Evolutionary conservation across 345 rosid species (phyloP).

Genomic region (Linum tenue): DNA sequence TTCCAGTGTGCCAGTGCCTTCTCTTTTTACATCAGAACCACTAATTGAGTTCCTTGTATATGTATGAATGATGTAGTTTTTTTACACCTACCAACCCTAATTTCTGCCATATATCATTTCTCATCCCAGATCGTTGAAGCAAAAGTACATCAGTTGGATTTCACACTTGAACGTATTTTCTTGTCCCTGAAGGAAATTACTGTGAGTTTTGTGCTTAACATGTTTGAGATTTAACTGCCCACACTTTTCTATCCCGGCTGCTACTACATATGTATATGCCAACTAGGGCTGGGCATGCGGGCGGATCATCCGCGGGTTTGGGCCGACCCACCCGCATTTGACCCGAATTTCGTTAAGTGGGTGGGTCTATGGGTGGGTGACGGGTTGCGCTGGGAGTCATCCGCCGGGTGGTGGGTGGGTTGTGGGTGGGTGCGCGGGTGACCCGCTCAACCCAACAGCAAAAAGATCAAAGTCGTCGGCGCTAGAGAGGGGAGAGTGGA

Average conservation of each 20-base stretch:
- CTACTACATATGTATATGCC: not conserved
- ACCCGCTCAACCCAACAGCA: no score
- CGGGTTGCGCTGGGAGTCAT: no score
- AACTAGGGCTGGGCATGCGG: no score
- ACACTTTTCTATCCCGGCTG: not conserved
- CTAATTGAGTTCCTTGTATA: no score
- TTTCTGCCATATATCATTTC: constrained; percentile 8
- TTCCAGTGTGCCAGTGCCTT: constrained; percentile 1
- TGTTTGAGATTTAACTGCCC: constrained; percentile 1
- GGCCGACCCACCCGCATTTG: no score
- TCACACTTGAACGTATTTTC: constrained; percentile 71
- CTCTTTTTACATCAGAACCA: not conserved
- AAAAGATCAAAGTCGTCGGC: no score
- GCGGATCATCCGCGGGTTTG: no score
- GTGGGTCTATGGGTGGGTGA: no score
- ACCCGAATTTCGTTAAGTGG: no score
- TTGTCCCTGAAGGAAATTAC: constrained; percentile 74
- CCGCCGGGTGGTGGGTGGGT: no score
- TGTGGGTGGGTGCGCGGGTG: no score
- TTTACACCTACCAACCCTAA: not conserved
- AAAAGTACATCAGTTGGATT: constrained; percentile 85
- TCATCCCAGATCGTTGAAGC: constrained; percentile 73
- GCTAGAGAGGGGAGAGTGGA: no score
- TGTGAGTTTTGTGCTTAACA: constrained; percentile 26
- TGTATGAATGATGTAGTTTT: not conserved